Conservation (phyloP, 345 rosid genomes). For the Acer negundo region DNA sequence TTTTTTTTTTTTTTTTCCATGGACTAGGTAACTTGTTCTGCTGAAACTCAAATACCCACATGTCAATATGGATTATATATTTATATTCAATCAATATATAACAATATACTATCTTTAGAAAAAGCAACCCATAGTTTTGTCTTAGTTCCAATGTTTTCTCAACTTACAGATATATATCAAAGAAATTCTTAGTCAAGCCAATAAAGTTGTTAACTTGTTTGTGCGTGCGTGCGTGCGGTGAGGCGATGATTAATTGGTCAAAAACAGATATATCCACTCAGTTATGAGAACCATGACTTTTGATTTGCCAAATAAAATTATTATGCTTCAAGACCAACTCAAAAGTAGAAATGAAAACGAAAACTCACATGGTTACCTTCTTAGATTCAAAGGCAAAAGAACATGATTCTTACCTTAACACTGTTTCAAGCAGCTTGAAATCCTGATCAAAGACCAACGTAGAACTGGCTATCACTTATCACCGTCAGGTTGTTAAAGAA, state of each 20-base stretch:
- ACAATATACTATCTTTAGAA: constrained; percentile 12
- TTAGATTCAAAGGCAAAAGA: constrained; percentile 10
- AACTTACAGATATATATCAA: constrained; percentile 24
- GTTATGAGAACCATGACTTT: constrained; percentile 43
- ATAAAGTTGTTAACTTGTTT: neutral
- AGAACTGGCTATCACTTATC: constrained; percentile 29
- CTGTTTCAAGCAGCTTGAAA: constrained; percentile 26
- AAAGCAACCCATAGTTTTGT: constrained; percentile 27
- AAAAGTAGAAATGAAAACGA: constrained; percentile 23
- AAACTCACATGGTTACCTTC: constrained; percentile 18
- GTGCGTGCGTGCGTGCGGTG: constrained; percentile 11
- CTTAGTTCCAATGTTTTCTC: constrained; percentile 20
- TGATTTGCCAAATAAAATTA: constrained; percentile 13
- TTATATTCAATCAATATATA: constrained; percentile 13
- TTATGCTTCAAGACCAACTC: constrained; percentile 16
- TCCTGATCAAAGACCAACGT: constrained; percentile 18
- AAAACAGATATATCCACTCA: constrained; percentile 35
- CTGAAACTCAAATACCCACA: constrained; percentile 59
- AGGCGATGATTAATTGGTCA: constrained; percentile 31
- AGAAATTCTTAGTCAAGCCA: constrained; percentile 19
- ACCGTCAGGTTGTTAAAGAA: constrained; percentile 39
- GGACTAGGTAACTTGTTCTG: constrained; percentile 65
- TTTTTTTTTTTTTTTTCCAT: constrained; percentile 22
- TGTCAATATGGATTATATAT: constrained; percentile 43
- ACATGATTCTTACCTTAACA: constrained; percentile 20